Conservation (phyloP, 768 basidiomycete species). For the Kwoniella europaea region DNA sequence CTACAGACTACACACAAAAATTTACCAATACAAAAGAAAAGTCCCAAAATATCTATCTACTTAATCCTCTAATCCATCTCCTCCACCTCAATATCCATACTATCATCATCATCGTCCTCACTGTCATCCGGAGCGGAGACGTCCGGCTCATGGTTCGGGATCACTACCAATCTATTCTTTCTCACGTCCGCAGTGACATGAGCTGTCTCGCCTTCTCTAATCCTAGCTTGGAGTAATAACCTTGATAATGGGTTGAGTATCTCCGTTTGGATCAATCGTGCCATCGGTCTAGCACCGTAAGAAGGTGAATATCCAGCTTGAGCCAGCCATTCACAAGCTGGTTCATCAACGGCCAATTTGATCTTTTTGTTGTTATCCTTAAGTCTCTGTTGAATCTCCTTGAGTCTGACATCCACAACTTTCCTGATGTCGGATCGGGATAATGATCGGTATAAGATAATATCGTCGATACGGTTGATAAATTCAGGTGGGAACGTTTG, state of each 20-base stretch:
- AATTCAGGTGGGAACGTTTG: conserved; percentile 61
- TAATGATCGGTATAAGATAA: conserved; percentile 71
- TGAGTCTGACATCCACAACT: conserved; percentile 86
- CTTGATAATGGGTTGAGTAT: conserved; percentile 88
- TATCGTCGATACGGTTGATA: conserved; percentile 59
- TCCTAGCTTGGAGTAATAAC: conserved; percentile 78
- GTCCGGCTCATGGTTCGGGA: conserved; percentile 74
- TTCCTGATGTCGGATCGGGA: conserved; percentile 74
- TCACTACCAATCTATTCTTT: conserved; percentile 74
- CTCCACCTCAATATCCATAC: conserved; percentile 69
- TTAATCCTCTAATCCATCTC: conserved; percentile 68
- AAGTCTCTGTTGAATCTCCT: conserved; percentile 82
- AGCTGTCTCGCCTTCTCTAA: conserved; percentile 80
- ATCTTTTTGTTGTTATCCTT: conserved; percentile 73
- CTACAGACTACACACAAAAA: not conserved
- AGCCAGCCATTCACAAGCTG: conserved; percentile 66
- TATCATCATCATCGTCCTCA: conserved; percentile 59
- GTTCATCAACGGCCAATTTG: conserved; percentile 73
- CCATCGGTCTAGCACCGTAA: conserved; percentile 91
- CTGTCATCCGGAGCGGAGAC: conserved; percentile 44
- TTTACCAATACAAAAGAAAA: not conserved
- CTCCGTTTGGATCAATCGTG: conserved; percentile 87
- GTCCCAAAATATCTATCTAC: not conserved
- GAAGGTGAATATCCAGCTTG: conserved; percentile 61
- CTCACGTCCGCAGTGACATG: conserved; percentile 78